These are phyloP conservation scores for Funneliformis geosporum DNA, from an alignment of 192 early-diverging fungal species.

Conservation along the genomic window DNA sequence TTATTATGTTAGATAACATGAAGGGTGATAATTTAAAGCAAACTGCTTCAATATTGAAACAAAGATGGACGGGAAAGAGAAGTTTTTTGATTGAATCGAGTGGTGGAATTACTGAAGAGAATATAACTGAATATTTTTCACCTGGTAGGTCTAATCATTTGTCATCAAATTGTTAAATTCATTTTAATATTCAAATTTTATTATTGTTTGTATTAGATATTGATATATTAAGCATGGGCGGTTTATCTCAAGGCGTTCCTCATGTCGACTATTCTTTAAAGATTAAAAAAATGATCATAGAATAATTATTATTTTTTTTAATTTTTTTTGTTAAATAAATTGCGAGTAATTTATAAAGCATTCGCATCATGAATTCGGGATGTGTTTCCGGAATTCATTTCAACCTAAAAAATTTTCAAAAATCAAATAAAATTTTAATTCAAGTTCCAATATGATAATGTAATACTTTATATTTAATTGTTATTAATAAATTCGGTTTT, in stretches of 20 bases:
- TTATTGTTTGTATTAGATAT: conserved; percentile 50
- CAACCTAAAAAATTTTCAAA: too few species aligned
- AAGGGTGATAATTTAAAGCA: conserved; percentile 64
- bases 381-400: too few species aligned
- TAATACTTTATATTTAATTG: too few species aligned
- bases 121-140: conserved; percentile 75
- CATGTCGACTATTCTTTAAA: conserved; percentile 98
- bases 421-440: too few species aligned
- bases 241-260: conserved; percentile 90
- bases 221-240: conserved; percentile 91
- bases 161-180: neutral
- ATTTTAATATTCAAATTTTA: neutral
- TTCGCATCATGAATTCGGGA: too few species aligned
- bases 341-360: too few species aligned
- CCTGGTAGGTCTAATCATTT: conserved; percentile 54
- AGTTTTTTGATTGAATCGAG: conserved; percentile 89
- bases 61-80: conserved; percentile 60
- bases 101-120: conserved; percentile 94
- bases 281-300: too few species aligned
- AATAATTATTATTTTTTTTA: neutral
- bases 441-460: too few species aligned
- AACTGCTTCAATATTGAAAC: conserved; percentile 74
- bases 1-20: conserved; percentile 98
- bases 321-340: too few species aligned
- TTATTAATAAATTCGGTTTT: too few species aligned